phyloP scores from a whole-genome alignment of 164 flowering plant genomes.

The Tinospora cordifolia region DNA sequence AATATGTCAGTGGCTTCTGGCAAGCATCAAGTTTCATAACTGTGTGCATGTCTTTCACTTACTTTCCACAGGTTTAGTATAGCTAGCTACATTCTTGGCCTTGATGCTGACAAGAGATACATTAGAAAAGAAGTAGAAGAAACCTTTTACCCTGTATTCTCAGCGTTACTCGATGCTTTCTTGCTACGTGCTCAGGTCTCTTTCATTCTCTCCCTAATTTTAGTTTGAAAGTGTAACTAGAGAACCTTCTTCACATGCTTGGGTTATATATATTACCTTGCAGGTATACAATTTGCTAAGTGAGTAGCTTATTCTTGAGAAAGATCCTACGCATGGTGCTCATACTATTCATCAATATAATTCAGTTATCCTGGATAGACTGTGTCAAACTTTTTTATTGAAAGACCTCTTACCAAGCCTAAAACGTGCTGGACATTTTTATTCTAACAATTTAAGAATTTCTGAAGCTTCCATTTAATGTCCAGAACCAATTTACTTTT shows the following conservation, averaged over 20 bases:
- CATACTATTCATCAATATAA: too few species aligned
- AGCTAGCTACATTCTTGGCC: constrained; percentile 64
- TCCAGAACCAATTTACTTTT: not conserved
- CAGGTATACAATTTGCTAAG: not conserved
- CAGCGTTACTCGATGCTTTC: constrained; percentile 76
- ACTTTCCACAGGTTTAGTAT: constrained; percentile 58
- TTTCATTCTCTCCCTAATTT: constrained; percentile 3
- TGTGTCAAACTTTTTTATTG: not conserved
- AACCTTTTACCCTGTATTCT: constrained; percentile 54
- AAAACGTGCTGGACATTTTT: not conserved
- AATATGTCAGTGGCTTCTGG: too few species aligned
- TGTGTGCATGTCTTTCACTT: constrained; percentile 8
- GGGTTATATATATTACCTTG: not conserved
- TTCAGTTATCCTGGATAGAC: not conserved
- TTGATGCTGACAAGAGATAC: constrained; percentile 32
- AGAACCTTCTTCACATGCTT: not conserved
- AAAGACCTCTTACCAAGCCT: not conserved
- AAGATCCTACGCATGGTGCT: too few species aligned
- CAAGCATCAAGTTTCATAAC: not conserved
- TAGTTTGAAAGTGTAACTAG: not conserved
- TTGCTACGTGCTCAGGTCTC: constrained; percentile 83
- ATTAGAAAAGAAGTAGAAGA: constrained; percentile 38
- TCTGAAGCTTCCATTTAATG: not conserved
- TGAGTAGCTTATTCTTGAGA: too few species aligned
- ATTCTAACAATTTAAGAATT: not conserved